Evolutionary conservation across 2,329 filamentous ascomycete genomes (phyloP).

Genomic region (Arachnopeziza araneosa): DNA sequence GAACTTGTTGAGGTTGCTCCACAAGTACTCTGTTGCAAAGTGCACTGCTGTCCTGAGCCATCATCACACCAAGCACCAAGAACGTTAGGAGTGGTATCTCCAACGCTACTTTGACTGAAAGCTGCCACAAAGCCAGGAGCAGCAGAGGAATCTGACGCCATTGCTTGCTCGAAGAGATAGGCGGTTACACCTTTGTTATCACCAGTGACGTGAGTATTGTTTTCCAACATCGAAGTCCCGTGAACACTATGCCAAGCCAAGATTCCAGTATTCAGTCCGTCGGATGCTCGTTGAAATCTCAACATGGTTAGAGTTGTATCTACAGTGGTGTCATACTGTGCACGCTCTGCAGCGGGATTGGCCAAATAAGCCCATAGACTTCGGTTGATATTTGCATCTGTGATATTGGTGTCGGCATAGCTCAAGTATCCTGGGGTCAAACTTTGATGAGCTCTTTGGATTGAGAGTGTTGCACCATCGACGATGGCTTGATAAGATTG

Average conservation of each 20-base stretch:
- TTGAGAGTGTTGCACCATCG: slow-evolving; percentile 74
- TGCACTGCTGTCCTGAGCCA: slow-evolving; percentile 65
- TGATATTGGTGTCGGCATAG: slow-evolving; percentile 62
- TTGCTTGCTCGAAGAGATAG: slow-evolving; percentile 71
- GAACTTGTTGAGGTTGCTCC: slow-evolving; percentile 18
- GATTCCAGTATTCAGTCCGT: slow-evolving; percentile 70
- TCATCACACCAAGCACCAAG: slow-evolving; percentile 86
- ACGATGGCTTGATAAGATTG: slow-evolving; percentile 91
- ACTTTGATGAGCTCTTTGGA: slow-evolving; percentile 71
- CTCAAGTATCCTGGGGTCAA: slow-evolving; percentile 61
- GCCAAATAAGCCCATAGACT: slow-evolving; percentile 82
- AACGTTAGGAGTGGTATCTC: slow-evolving; percentile 83
- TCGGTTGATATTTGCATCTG: slow-evolving; percentile 79
- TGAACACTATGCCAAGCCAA: slow-evolving; percentile 87
- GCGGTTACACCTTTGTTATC: slow-evolving; percentile 92
- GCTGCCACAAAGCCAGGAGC: slow-evolving; percentile 74
- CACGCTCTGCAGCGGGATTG: slow-evolving; percentile 73
- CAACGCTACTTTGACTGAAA: slow-evolving; percentile 87
- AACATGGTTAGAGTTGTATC: slow-evolving; percentile 78
- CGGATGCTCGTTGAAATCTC: slow-evolving; percentile 67
- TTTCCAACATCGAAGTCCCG: slow-evolving; percentile 82
- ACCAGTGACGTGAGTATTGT: slow-evolving; percentile 83
- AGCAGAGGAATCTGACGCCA: slow-evolving; percentile 49
- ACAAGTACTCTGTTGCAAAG: slow-evolving; percentile 79
- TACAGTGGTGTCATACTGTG: slow-evolving; percentile 52